Conservation (phyloP, 2,329 filamentous ascomycete genomes). For the Aaosphaeria pasadenensis region DNA sequence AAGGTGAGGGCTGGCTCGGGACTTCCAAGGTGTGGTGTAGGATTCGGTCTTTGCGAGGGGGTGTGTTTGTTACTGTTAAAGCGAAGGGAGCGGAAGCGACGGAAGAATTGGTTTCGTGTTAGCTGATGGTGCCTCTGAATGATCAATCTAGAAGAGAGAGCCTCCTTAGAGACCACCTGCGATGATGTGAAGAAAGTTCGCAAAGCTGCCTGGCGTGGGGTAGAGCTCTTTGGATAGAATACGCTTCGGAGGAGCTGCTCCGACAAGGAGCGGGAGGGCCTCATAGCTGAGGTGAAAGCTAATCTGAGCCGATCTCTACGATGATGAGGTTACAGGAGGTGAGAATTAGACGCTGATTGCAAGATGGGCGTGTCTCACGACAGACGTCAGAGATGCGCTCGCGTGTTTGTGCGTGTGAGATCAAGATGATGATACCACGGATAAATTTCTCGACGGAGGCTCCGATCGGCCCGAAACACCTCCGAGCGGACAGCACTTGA, state of each 20-base stretch:
- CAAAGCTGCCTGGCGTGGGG: slow-evolving; percentile 11
- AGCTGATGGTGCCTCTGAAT: slow-evolving; percentile 14
- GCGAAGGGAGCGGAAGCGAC: slow-evolving; percentile 32
- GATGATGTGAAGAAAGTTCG: slow-evolving; percentile 28
- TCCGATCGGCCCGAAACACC: too few species aligned
- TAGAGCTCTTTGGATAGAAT: slow-evolving; percentile 4
- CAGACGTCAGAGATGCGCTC: too few species aligned
- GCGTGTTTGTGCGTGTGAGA: too few species aligned
- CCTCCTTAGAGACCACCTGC: slow-evolving; percentile 6
- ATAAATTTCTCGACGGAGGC: too few species aligned
- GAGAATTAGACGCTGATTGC: too few species aligned
- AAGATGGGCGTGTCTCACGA: too few species aligned
- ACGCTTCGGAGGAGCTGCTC: slow-evolving; percentile 16
- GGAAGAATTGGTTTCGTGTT: slow-evolving; percentile 17
- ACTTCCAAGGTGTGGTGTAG: slow-evolving; percentile 39
- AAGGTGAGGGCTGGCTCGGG: slow-evolving; percentile 51
- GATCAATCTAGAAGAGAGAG: slow-evolving; percentile 7
- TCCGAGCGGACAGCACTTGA: too few species aligned
- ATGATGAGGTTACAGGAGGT: too few species aligned
- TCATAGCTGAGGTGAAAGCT: slow-evolving; percentile 10
- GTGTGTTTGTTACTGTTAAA: slow-evolving; percentile 32
- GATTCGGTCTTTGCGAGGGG: slow-evolving; percentile 31
- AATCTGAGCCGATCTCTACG: too few species aligned
- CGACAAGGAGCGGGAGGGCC: slow-evolving; percentile 19
- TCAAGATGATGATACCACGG: too few species aligned